Conservation (phyloP, 129 eudicot species). For the Pseudognaphalium luteoalbum region DNA sequence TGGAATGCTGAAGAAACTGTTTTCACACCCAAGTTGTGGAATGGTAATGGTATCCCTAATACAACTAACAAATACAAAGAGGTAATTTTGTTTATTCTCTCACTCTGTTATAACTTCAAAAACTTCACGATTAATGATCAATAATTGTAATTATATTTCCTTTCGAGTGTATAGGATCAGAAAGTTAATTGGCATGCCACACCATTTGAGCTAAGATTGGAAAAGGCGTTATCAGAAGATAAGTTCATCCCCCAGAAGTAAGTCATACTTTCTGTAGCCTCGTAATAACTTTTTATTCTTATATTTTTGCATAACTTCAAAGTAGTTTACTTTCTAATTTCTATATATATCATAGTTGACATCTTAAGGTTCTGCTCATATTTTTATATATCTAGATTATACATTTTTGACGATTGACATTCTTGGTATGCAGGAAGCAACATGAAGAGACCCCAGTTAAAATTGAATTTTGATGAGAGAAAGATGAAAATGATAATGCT, state of each 20-base stretch:
- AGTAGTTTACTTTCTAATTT: not conserved
- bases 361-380: not conserved
- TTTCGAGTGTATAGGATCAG: slow-evolving; percentile 62
- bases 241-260: slow-evolving; percentile 55
- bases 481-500: not conserved
- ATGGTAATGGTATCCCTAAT: slow-evolving; percentile 82
- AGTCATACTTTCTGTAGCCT: slow-evolving; percentile 3
- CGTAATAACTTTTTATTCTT: not conserved
- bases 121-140: not conserved
- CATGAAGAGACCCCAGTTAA: not conserved
- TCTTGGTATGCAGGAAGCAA: slow-evolving; percentile 32
- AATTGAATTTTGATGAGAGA: slow-evolving; percentile 15
- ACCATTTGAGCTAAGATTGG: slow-evolving; percentile 87
- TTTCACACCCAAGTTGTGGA: slow-evolving; percentile 61
- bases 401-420: not conserved
- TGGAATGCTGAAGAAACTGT: slow-evolving; percentile 59
- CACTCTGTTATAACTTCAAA: not conserved
- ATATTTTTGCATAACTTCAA: not conserved
- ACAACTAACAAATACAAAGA: slow-evolving; percentile 85
- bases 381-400: not conserved
- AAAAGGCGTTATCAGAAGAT: slow-evolving; percentile 75
- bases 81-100: slow-evolving; percentile 37
- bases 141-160: not conserved
- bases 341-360: not conserved
- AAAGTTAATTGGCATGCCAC: slow-evolving; percentile 94